Evolutionary conservation across 495 filamentous ascomycete species (phyloP), one percentile per base, ranked within the genome.

Genomic region (Penicillium flavigenum): DNA sequence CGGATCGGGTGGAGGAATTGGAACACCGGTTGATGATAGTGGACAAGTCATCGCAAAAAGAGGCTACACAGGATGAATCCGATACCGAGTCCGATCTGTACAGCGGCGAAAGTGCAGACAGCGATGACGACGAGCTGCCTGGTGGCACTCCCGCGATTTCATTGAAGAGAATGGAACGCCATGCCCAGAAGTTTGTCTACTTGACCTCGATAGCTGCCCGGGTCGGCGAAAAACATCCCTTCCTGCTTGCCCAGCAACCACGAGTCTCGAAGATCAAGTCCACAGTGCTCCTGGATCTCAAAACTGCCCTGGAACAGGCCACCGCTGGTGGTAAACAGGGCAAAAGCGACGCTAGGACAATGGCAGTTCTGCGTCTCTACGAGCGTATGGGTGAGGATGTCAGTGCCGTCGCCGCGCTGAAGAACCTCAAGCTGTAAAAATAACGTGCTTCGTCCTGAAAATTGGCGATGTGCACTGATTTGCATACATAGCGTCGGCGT

Each of bases 201-300:
- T 67, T 88, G 26, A 80, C 70, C 41, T 68, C 76, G n/a, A 60
- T 83, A 39, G 72, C 78, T 17, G 63, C 74, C 20, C 74, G 73
- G n/a, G 69, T 86, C 51, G 83, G 82, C 12, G 66, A 71, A 11
- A 73, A 81, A 0, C 87, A 91, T 68, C 88, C 88, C 2, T 91
- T 91, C 63, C 56, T 91, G 27, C 57, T 76, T 34, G 72, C 75
- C 12, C 85, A 88, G 60, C 71, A 81, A 56, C 71, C 77, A 10
- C 75, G 88, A 41, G 68, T 89, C 27, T 65, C 75, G 27, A 82
- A 80, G 64, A 73, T 90, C 34, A 79, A 86, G 60, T 88, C 90
- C 42, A 96, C 92, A 0, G 76, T 98, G 43, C 69, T 98, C 17
- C 74, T 97, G 36, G 93, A 98, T 70, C 74, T 98, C 27, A 86